Percentiles rank a stretch among this genome's conserved stretches.
phyloP scores from a whole-genome alignment of 805 yeast species.

The Millerozyma acaciae region DNA sequence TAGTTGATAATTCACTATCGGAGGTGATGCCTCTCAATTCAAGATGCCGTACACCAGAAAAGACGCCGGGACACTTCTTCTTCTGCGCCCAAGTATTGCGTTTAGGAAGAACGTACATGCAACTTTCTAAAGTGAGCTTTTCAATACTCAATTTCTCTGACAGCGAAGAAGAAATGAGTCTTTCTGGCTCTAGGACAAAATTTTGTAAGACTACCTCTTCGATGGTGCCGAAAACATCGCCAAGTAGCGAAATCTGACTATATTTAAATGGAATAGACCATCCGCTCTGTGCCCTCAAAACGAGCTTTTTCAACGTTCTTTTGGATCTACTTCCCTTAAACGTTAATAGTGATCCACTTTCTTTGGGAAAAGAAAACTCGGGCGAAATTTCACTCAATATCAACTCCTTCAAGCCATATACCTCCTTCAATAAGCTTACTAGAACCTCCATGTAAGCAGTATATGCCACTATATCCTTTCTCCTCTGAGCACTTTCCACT shows the following conservation, averaged over 20 bases:
- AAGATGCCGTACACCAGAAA: slow-evolving; percentile 36
- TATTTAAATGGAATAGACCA: slow-evolving; percentile 50
- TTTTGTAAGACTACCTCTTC: slow-evolving; percentile 42
- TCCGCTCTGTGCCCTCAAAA: slow-evolving; percentile 41
- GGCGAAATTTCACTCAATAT: slow-evolving; percentile 46
- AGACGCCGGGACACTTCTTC: slow-evolving; percentile 24
- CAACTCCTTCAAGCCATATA: slow-evolving; percentile 44
- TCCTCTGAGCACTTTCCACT: slow-evolving; percentile 20
- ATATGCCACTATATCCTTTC: slow-evolving; percentile 16
- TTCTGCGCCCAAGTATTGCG: slow-evolving; percentile 9
- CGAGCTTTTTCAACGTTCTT: slow-evolving; percentile 29
- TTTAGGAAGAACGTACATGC: slow-evolving; percentile 15
- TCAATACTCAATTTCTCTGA: slow-evolving; percentile 16
- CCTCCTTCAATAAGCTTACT: slow-evolving; percentile 35
- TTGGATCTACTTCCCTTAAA: slow-evolving; percentile 9
- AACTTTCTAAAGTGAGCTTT: slow-evolving; percentile 16
- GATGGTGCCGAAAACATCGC: slow-evolving; percentile 36
- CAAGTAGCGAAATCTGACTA: slow-evolving; percentile 43
- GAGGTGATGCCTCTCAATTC: slow-evolving; percentile 36
- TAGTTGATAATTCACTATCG: slow-evolving; percentile 45
- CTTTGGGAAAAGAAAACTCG: slow-evolving; percentile 39
- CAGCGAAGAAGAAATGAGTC: slow-evolving; percentile 16
- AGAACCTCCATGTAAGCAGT: slow-evolving; percentile 22
- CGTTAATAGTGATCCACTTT: slow-evolving; percentile 19
- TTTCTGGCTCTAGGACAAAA: slow-evolving; percentile 45